phyloP scores from a whole-genome alignment of 2,329 filamentous ascomycete genomes.

The Pyricularia sp. region DNA sequence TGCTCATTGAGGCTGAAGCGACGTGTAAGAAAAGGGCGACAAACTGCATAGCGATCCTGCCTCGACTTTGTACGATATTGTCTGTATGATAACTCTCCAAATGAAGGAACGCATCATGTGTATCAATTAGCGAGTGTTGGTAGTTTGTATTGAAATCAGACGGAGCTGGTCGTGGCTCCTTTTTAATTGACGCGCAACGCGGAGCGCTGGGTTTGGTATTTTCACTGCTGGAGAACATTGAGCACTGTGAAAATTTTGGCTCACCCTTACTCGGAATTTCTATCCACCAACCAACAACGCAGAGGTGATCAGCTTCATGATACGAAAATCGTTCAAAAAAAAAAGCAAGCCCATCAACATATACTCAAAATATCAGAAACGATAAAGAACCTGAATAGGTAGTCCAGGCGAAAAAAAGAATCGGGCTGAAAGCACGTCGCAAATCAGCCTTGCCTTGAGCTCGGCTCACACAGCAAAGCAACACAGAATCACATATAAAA shows the following conservation, averaged over 20 bases:
- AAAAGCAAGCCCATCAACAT: background rate
- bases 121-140: background rate
- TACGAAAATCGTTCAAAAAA: background rate
- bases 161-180: background rate
- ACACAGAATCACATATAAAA: background rate
- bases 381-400: background rate
- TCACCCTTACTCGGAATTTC: background rate
- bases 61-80: background rate
- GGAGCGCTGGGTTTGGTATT: background rate
- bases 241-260: background rate
- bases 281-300: background rate
- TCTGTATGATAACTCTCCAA: background rate
- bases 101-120: background rate
- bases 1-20: background rate
- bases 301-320: background rate
- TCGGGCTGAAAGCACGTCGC: background rate
- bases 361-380: background rate
- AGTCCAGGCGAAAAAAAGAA: background rate
- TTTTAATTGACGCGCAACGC: background rate
- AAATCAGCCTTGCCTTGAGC: background rate
- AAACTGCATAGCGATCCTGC: background rate
- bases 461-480: background rate
- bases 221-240: background rate
- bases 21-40: background rate
- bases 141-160: background rate